Base-by-base conservation (phyloP, 306 rosid species). In the Biancaea sappan region DNA sequence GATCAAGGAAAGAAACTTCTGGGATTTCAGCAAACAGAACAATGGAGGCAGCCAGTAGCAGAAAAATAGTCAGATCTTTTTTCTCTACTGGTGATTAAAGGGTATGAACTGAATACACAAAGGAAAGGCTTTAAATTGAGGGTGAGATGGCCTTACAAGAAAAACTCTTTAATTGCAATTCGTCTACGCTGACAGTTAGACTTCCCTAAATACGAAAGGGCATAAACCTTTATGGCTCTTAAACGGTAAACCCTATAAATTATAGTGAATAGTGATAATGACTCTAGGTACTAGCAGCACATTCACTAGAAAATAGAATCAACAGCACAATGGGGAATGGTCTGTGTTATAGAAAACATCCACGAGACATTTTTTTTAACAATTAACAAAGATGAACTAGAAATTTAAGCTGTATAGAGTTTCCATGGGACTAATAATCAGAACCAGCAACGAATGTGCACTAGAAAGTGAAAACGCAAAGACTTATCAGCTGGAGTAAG, bases 371-470 rank as follows among this genome's bases (percentile, higher is more conserved):
- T 25, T 51, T 28, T 28, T 26, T n/a, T 35, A 51, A 15, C 22
- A 5, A 14, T 67, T 57, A 53, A 46, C 34, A 35, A 62, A 48
- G 4, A 69, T 41, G 54, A 37, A 79, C 77, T 54, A 60, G 77
- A 76, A 54, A 66, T 68, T 73, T 79, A 80, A 77, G 79, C 63
- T 37, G 57, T 51, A 64, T 58, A 58, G 53, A 76, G 59, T 73
- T 51, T 38, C 46, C 26, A 58, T 25, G 11, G 51, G 65, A 65
- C 61, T 48, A 43, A 43, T 28, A 40, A 65, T 73, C 79, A 70
- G 78, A 73, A 43, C 75, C 70, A 72, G 82, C 54, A 32, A 70
- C 24, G 38, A 70, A 76, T 52, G 81, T 79, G 74, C 73, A 73
- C 19, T 70, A 31, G 15, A 64, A 52, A 35, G 34, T 26, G 15